Base-by-base conservation (phyloP, 179 eudicot genomes). In the Dionaea muscipula region DNA sequence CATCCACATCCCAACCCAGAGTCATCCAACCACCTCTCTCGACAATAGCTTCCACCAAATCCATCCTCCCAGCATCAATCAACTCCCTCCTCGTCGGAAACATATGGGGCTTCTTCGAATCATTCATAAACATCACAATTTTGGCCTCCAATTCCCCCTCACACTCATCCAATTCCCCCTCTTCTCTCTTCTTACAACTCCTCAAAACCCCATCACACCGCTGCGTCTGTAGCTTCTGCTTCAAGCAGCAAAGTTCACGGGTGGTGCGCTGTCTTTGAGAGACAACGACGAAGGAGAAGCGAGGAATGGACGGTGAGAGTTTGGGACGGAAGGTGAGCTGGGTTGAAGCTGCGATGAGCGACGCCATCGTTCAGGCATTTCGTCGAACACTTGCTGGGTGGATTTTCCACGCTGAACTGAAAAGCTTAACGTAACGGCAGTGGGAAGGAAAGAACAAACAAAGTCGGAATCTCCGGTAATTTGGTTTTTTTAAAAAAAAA, bases 351-450 rank as follows among this genome's bases (percentile, higher is more conserved):
- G 55, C 35, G 38, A 64, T 78, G 62, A 77, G 57, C 5, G 85
- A 81, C 6, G 70, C 53, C 97, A 90, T 90, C 64, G 78, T 63
- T 73, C 84, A 79, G 87, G 90, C 97, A 90, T 90, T 86, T 90
- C 95, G 77, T 83, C 94, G 71, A 86, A 83, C 89, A 79, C 46
- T 36, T 76, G 14, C 46, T 47, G 69, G 65, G 59, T 72, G 47
- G 35, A 31, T 31, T 31, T 31, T 31, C n/a, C n/a, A n/a, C n/a
- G n/a, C n/a, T n/a, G 35, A 31, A 31, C 8, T 6, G 35, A 31
- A 31, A 31, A 31, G 35, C 1, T 4, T 3, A 28, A 8, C 35
- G 35, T 7, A 31, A 31, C 35, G 0, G 35, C 35, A 31, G 10
- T 31, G 35, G 35, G 35, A 31, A 31, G 35, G 35, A 31, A 31